A percentile compares a stretch with the other conserved stretches of the same genome.
These are phyloP conservation scores for Hygrocybe punicea DNA, from an alignment of 768 basidiomycete species.

Conservation along the genomic window DNA sequence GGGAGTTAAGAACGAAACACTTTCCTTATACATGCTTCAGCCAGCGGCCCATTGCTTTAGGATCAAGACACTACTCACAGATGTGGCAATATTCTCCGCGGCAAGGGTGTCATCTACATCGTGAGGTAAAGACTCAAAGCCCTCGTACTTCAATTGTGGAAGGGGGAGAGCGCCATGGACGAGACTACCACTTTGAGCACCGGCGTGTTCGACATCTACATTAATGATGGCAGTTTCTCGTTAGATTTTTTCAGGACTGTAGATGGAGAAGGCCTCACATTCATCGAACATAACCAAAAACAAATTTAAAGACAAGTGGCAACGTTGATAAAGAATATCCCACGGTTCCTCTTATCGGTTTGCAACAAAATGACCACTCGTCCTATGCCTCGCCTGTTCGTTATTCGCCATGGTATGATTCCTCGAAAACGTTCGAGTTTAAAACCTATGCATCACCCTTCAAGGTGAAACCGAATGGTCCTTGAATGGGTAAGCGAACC, in stretches of 20 bases:
- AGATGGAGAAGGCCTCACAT: conserved; percentile 41
- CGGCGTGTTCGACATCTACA: conserved; percentile 86
- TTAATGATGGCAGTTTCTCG: background rate
- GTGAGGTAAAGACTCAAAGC: conserved; percentile 75
- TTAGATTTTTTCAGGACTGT: conserved; percentile 6
- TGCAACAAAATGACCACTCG: conserved; percentile 31
- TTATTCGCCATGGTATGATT: conserved; percentile 69
- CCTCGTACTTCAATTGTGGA: conserved; percentile 75
- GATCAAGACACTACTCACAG: conserved; percentile 9
- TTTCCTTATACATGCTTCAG: conserved; percentile 26
- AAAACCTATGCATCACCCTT: background rate
- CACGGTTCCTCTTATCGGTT: background rate
- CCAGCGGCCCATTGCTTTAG: background rate
- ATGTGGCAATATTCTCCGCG: conserved; percentile 33
- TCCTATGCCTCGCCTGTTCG: conserved; percentile 70
- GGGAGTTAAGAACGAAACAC: conserved; percentile 20
- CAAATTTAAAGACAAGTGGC: too few relatives aligned
- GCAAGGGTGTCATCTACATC: conserved; percentile 49
- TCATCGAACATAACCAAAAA: conserved; percentile 57
- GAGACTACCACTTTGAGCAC: conserved; percentile 44
- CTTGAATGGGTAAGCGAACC: conserved; percentile 60
- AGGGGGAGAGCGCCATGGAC: conserved; percentile 37
- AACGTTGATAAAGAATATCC: too few relatives aligned
- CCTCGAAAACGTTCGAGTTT: background rate
- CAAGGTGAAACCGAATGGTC: conserved; percentile 95